Evolutionary conservation across 345 rosid species (phyloP), one percentile per base, ranked within the genome.

Genomic region (Populus pruinosa): DNA sequence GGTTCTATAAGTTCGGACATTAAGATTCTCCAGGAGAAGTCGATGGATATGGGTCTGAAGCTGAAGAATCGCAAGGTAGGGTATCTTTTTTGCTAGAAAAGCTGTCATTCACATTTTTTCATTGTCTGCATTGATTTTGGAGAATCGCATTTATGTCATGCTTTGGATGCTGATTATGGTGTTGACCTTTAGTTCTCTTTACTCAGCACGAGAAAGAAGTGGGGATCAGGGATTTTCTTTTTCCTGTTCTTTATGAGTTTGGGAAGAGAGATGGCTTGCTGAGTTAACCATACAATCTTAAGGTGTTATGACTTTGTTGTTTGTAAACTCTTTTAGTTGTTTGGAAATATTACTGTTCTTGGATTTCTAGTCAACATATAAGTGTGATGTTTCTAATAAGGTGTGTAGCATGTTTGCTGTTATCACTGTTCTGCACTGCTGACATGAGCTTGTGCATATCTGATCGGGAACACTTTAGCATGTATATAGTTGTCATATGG

Each of bases 41-140:
- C 98, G 47, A 96, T 96, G 99, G 99, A 96, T 86, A 96, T 96
- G 98, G 98, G 99, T 77, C 87, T 96, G 83, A 92, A 90, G 89
- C 85, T 96, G 85, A 96, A 92, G 86, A 96, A 96, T 81, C 97
- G 99, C 83, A 96, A 95, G 97, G 99, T 96, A 88, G 29, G 50
- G 50, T 3, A 14, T 47, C 9, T 25, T 21, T 70, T 69, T 69
- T 38, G 16, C 20, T 0, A 17, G 4, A 69, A 59, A 35, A 35
- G 27, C 69, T 65, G 10, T 69, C 35, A 50, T 44, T 68, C 70
- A 31, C 55, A 61, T 43, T 53, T 36, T 12, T 79, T 50, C 39
- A 69, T 11, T 73, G 14, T 11, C 62, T 33, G 5, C 38, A 50
- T 72, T 66, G 14, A 14, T 31, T 64, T 55, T 39, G 41, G 56